Percentiles rank a stretch among this genome's conserved stretches.
phyloP scores from a whole-genome alignment of 2,329 filamentous ascomycete genomes.

The Parascedosporium putredinis region DNA sequence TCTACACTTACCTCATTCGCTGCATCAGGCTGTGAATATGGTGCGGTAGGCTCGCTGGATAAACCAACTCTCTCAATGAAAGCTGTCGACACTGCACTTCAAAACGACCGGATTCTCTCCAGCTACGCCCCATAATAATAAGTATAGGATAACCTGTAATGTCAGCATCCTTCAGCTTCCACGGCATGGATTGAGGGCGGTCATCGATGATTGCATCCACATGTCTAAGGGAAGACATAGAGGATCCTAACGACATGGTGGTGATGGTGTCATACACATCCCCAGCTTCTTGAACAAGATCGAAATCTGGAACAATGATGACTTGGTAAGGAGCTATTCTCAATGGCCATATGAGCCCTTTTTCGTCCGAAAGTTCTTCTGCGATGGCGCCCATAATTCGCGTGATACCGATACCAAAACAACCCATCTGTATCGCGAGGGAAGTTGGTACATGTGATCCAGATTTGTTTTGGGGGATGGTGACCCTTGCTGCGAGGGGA shows the following conservation, averaged over 20 bases:
- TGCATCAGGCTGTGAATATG: slow-evolving; percentile 37
- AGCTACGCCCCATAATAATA: slow-evolving; percentile 65
- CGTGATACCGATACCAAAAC: slow-evolving; percentile 88
- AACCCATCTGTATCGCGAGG: slow-evolving; percentile 79
- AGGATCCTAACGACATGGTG: slow-evolving; percentile 2
- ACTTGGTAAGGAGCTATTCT: slow-evolving; percentile 78
- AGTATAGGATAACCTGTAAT: slow-evolving; percentile 79
- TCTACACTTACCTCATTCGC: slow-evolving; percentile 28
- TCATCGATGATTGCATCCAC: slow-evolving; percentile 69
- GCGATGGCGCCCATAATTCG: slow-evolving; percentile 82
- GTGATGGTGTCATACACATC: slow-evolving; percentile 54
- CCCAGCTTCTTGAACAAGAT: slow-evolving; percentile 35
- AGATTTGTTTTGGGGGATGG: slow-evolving; percentile 14
- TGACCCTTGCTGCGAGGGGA: slow-evolving; percentile 57
- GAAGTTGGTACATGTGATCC: not conserved
- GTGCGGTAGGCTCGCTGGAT: slow-evolving; percentile 34
- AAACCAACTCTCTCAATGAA: slow-evolving; percentile 48
- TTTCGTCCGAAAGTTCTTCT: slow-evolving; percentile 58
- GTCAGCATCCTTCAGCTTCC: slow-evolving; percentile 88
- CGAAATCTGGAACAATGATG: slow-evolving; percentile 48
- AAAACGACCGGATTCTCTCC: slow-evolving; percentile 45
- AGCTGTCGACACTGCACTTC: slow-evolving; percentile 73
- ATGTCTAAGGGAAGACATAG: slow-evolving; percentile 9
- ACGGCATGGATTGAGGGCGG: slow-evolving; percentile 54
- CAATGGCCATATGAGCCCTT: slow-evolving; percentile 79